Evolutionary conservation across 2,329 filamentous ascomycete genomes (phyloP), one percentile per base, ranked within the genome.

Genomic region (Tolypocladium capitatum): DNA sequence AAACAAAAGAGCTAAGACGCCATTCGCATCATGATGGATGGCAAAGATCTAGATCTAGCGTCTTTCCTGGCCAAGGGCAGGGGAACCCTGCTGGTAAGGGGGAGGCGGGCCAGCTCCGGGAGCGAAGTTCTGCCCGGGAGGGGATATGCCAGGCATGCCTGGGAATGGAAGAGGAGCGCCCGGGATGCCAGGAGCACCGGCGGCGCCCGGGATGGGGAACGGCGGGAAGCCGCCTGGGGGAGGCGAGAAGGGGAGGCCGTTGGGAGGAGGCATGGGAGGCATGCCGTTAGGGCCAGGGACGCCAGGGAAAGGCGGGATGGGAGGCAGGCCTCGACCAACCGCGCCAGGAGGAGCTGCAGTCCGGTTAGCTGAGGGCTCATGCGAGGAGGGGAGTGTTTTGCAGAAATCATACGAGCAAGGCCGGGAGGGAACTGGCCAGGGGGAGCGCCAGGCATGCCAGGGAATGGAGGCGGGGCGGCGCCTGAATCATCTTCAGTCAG

Each of bases 391-490:
- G 5, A 16, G 13, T 16, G 3, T 13, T 18, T 30, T 4, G 38
- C 24, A 20, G 43, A 31, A 32, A 11, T 73, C 76, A 59, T 77
- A 81, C 78, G 78, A 62, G 77, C 69, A 34, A 71, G 54, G 24
- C 65, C 66, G 36, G 64, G 71, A 46, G 66, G 65, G 31, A 69
- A 64, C 41, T 60, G 58, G 30, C 64, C 63, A 54, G 69, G 67
- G 32, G 66, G 65, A 5, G 58, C 66, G 36, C 65, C 66, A 30
- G 67, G 70, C 64, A 74, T 68, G 45, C 70, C 71, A 45, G 73
- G 75, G 57, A 81, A 83, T 27, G 78, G 78, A 41, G 79, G 80
- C 48, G 78, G 79, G 34, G 68, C 65, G 49, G 31, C 33, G 27
- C 73, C 69, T 52, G 20, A 8, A 21, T 9, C 16, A 16, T 13